A percentile compares a stretch with the other conserved stretches of the same genome.
Conservation (phyloP, 164 flowering plant species). For the Santalum album region DNA sequence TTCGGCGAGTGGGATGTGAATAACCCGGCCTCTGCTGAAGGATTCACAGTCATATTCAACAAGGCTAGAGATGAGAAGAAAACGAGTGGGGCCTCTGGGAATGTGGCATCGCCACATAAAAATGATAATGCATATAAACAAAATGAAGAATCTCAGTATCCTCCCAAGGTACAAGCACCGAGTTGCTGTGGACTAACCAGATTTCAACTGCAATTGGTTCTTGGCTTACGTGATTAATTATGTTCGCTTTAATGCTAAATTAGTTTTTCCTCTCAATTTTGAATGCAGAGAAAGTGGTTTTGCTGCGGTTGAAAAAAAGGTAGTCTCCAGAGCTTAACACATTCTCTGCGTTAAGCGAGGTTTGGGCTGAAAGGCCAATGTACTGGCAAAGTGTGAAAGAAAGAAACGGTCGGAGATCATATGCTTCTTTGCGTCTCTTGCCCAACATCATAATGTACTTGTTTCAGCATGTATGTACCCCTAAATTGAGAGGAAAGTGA, state of each 20-base stretch:
- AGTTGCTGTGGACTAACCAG: not conserved
- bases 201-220: not conserved
- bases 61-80: constrained; percentile 76
- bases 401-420: too few species aligned
- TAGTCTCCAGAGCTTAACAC: too few species aligned
- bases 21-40: constrained; percentile 66
- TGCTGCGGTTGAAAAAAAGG: constrained; percentile 16
- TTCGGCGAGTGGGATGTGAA: constrained; percentile 85
- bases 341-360: too few species aligned
- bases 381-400: too few species aligned
- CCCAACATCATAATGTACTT: too few species aligned
- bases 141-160: constrained; percentile 10
- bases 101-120: constrained; percentile 17
- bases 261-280: not conserved
- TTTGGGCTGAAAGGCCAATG: too few species aligned
- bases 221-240: not conserved
- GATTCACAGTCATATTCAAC: constrained; percentile 67
- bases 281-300: constrained; percentile 45
- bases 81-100: constrained; percentile 25
- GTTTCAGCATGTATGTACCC: too few species aligned
- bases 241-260: not conserved
- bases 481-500: too few species aligned
- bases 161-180: constrained; percentile 12
- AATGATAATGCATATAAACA: constrained; percentile 15
- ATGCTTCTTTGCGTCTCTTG: too few species aligned